Base-by-base conservation (phyloP, 1,284 basidiomycete genomes). In the Ganoderma lucidum region DNA sequence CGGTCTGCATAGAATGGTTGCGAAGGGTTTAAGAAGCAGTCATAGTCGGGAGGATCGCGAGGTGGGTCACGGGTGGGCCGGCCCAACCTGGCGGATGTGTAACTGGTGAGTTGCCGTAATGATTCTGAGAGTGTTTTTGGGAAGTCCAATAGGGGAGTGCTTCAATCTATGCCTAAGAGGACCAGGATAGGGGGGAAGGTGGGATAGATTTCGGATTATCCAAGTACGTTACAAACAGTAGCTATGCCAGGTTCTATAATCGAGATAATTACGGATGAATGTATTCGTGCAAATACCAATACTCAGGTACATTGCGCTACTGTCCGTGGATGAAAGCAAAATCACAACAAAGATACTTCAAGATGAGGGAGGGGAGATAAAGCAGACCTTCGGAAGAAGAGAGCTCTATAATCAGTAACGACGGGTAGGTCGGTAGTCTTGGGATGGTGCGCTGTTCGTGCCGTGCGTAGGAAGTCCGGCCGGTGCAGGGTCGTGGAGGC, bases 401-500 rank as follows among this genome's bases (percentile, higher is more conserved):
- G 48, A 23, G 19, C 53, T 56, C 53, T 19, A 1, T 19, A 30
- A 63, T 74, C 66, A 78, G 72, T 79, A 78, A 55, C 77, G 75
- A 58, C 77, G 74, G 32, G 72, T 56, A 8, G 78, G 78, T 64
- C 75, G 71, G 71, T 80, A 80, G 70, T 74, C 74, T 63, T 72
- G 78, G 78, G 77, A 83, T 78, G 76, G 76, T 8, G 75, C 74
- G 65, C 65, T 64, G 63, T 60, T 73, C 64, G 63, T 19, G 53
- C 67, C 39, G 69, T 28, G 60, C 32, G 67, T 55, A 28, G 76
- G 71, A 6, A 76, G 62, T 6, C 79, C 79, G 5, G 64, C 72
- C 17, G 79, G 79, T 10, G 77, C 79, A 19, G 78, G 77, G 59
- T 79, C 79, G 56, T 78, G 76, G 70, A 80, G 70, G 37, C 72